Evolutionary conservation across 2,329 filamentous ascomycete species (phyloP).

Genomic region (Dryadomyces quercivorus): DNA sequence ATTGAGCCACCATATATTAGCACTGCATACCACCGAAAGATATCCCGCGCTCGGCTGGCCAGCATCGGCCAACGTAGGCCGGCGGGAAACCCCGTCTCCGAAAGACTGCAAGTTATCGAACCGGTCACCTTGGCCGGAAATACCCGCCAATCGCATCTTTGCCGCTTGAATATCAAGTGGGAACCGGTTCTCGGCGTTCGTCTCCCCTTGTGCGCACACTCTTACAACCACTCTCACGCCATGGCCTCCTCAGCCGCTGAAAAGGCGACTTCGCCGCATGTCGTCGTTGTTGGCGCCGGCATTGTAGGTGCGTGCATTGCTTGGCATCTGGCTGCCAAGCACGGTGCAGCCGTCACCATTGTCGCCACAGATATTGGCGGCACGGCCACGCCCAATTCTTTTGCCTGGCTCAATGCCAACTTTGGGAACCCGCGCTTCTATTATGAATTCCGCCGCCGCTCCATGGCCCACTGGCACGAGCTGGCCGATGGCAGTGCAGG

Average conservation of each 20-base stretch:
- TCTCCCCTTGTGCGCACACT: too few species aligned
- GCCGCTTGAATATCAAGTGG: too few species aligned
- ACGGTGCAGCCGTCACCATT: constrained; percentile 16
- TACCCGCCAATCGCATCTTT: too few species aligned
- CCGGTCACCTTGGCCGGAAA: too few species aligned
- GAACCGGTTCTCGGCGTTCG: too few species aligned
- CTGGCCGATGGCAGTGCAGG: constrained; percentile 6
- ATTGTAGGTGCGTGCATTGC: constrained; percentile 20
- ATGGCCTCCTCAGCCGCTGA: background rate
- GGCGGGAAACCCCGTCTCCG: too few species aligned
- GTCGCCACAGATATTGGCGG: constrained; percentile 17
- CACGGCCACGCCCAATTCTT: constrained; percentile 19
- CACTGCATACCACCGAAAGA: too few species aligned
- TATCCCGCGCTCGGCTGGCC: too few species aligned
- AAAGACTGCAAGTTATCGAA: too few species aligned
- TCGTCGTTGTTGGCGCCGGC: constrained; percentile 11
- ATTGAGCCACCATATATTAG: too few species aligned
- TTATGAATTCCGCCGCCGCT: constrained; percentile 18
- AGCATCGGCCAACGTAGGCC: too few species aligned
- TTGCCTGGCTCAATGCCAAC: constrained; percentile 21
- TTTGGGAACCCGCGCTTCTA: constrained; percentile 16
- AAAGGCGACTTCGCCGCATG: background rate
- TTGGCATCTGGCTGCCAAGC: constrained; percentile 16
- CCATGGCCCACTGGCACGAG: constrained; percentile 16
- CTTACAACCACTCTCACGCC: too few species aligned